Evolutionary conservation across 768 basidiomycete genomes (phyloP), one percentile per base, ranked within the genome.

Genomic region (Lactifluus piperatus): DNA sequence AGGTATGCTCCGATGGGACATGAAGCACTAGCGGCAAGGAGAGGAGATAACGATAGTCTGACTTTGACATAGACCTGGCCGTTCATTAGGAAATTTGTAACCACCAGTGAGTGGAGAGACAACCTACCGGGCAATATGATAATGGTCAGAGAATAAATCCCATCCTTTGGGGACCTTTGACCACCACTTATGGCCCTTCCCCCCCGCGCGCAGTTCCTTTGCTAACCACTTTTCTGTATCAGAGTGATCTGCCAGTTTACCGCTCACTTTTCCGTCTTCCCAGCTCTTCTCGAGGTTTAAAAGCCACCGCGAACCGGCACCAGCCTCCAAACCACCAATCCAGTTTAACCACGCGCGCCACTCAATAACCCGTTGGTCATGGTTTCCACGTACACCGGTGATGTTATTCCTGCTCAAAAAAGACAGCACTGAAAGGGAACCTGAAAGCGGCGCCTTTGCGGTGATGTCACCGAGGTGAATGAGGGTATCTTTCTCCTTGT

Each of bases 331-430:
- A 8, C 70, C 61, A 14, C 70, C 62, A 56, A 94, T 82, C 91
- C 91, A 95, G 18, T 86, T 76, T 51, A 89, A 79, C 91, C 92
- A 98, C 1, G 78, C 74, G 26, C 84, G 78, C 94, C 94, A 97
- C 72, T 95, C 88, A 46, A 97, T 79, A 45, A 94, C 82, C 62
- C 79, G 79, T 71, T 97, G 92, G 73, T 98, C 94, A 68, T 97
- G 91, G 69, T 98, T 98, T 0, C 95, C 94, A 30, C 94, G 82
- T 3, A 97, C 91, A 16, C 92, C 93, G 24, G 79, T 79, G 44
- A 91, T 75, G 56, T 82, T 80, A 65, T 85, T 69, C 9, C 72
- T 67, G 2, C 83, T 72, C 77, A 97, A 77, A 70, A 80, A 90
- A 7, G 75, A 71, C 9, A 95, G 72, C 20, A 88, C 77, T 6